Evolutionary conservation across 2,329 filamentous ascomycete species (phyloP).

Genomic region (Hypoxylon rubiginosum): DNA sequence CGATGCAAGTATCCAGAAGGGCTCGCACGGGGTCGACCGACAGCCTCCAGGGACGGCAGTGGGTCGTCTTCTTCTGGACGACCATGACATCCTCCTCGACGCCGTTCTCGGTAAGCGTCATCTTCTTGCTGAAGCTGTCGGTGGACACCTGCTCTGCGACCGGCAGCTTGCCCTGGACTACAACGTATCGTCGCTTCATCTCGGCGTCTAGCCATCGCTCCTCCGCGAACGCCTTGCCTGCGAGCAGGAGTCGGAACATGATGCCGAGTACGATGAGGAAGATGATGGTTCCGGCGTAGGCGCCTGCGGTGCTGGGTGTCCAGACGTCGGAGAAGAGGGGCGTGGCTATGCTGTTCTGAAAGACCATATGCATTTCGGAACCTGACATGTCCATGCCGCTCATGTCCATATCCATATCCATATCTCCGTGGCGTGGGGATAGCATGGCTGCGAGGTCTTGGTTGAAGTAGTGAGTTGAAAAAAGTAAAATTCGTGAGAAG

Average conservation of each 20-base stretch:
- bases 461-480: conserved; percentile 1
- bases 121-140: conserved; percentile 73
- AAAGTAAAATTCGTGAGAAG: not conserved
- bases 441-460: conserved; percentile 20
- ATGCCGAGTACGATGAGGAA: conserved; percentile 85
- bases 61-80: conserved; percentile 69
- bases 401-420: conserved; percentile 39
- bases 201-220: conserved; percentile 77
- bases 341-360: conserved; percentile 67
- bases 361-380: conserved; percentile 62
- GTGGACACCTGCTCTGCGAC: conserved; percentile 70
- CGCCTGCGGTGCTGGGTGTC: conserved; percentile 77
- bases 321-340: conserved; percentile 74
- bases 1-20: conserved; percentile 49
- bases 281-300: conserved; percentile 91
- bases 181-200: conserved; percentile 80
- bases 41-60: conserved; percentile 80
- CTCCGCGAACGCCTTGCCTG: conserved; percentile 74
- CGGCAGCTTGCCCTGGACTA: conserved; percentile 74
- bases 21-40: conserved; percentile 68
- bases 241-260: conserved; percentile 77
- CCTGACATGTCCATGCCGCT: conserved; percentile 42
- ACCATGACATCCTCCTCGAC: conserved; percentile 85
- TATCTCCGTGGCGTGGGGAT: conserved; percentile 25
- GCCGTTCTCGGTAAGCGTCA: conserved; percentile 79